Evolutionary conservation across 2,329 filamentous ascomycete species (phyloP), one percentile per base, ranked within the genome.

Genomic region (Aspergillus awamori): DNA sequence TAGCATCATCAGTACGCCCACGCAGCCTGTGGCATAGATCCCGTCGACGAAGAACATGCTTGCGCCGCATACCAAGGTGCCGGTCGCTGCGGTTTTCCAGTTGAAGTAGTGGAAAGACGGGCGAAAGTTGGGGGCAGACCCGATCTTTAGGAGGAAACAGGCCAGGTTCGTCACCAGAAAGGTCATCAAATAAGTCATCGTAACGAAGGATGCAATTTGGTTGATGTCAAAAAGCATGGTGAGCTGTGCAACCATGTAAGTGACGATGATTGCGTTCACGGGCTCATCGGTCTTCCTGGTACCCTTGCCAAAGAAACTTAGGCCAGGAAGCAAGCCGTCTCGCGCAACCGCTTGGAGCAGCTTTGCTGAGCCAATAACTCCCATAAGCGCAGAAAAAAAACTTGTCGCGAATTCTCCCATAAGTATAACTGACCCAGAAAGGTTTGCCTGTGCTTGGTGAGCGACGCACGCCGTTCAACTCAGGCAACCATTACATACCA

Each of bases 1-100:
- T 2, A 96, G 81, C n/a, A 91, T 76, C 7, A 94, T 81, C 7
- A 96, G 80, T 17, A 93, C 80, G 11, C 85, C 87, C 17, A 95
- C 88, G 53, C 91, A 93, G 1, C 86, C 87, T 1, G 88, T 86
- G 0, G 92, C 92, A 68, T 93, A 94, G 0, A 92, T 83, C 28
- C 89, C 89, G 72, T 96, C 91, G 24, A 96, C 92, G 72, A 96
- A 95, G 74, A 96, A 93, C 92, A 96, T 96, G 65, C 90, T 91
- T 2, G 84, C 84, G 0, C 89, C 90, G 24, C 91, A 94, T 15
- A 89, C 81, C n/a, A 95, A 68, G 7, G 91, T 88, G 4, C 92
- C 92, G 3, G 86, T 76, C 4, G 89, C 85, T 2, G 92, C 92
- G 5, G 91, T 94, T 72, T 92, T 86, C 88, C 91, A 93, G 63